Evolutionary conservation across 2,329 filamentous ascomycete genomes (phyloP), one percentile per base, ranked within the genome.

Genomic region (Fusarium caatingaense): DNA sequence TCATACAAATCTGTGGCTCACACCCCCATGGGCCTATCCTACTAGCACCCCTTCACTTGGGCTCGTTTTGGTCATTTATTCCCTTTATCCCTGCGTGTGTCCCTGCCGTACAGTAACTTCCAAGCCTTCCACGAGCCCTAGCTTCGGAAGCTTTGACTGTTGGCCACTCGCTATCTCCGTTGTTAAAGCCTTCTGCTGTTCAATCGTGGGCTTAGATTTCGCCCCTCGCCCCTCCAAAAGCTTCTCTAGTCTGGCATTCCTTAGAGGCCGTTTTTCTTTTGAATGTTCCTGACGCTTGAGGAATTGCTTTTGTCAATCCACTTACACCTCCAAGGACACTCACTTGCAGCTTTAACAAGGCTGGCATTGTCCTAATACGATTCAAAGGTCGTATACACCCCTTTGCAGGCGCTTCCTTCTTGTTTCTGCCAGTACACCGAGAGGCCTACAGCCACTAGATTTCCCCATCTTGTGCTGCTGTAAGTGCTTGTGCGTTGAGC

Each of bases 101-200:
- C 65, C 69, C 46, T 67, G 42, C 65, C 40, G 41, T 67, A 28
- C 64, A 54, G 44, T 45, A 34, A 50, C 65, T 66, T 64, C 61
- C 68, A 71, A 69, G 65, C 46, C 64, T 66, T 65, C 57, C 60
- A 53, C 56, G 69, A 74, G 66, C 71, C 72, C 72, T 73, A 72
- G 62, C 60, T 72, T 57, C 55, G 50, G 51, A 69, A 68, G 63
- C 60, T 70, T 64, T 55, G 72, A 68, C 68, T 62, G 51, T 71
- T 68, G 69, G 60, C 70, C 70, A 69, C 64, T 72, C 70, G 53
- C 61, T 65, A 54, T 71, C 58, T 56, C 56, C 57, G 51, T 64
- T 61, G 56, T 70, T 56, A 56, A 64, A 68, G 64, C 66, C 61
- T 72, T 72, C 58, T 69, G 46, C 44, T 71, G 64, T 59, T 53